phyloP scores from a whole-genome alignment of 306 rosid genomes.

The Neltuma alba region DNA sequence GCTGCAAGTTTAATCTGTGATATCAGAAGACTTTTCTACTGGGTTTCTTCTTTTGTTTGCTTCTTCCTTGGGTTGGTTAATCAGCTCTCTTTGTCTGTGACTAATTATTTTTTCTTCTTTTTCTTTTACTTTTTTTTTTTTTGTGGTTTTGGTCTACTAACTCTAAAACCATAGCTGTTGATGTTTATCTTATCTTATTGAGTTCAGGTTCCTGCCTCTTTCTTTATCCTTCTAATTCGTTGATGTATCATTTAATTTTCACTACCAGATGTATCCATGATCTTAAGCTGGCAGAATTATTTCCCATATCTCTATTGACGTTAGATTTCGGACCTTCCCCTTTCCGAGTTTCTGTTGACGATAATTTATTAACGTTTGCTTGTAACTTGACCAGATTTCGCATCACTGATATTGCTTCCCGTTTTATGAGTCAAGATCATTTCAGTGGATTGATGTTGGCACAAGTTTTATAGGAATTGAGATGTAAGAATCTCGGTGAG shows the following conservation, averaged over 20 bases:
- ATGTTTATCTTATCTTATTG: slow-evolving; percentile 30
- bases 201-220: slow-evolving; percentile 5
- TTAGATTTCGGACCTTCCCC: slow-evolving; percentile 22
- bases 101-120: not conserved
- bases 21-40: slow-evolving; percentile 37
- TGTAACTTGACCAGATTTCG: slow-evolving; percentile 30
- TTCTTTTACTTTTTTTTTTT: not conserved
- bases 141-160: slow-evolving; percentile 19
- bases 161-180: slow-evolving; percentile 12
- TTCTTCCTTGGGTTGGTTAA: not conserved
- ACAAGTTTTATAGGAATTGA: slow-evolving; percentile 34
- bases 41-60: slow-evolving; percentile 36
- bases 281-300: slow-evolving; percentile 16
- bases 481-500: slow-evolving; percentile 38
- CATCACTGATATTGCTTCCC: slow-evolving; percentile 39
- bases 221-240: not conserved
- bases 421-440: slow-evolving; percentile 35
- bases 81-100: slow-evolving; percentile 19
- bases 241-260: not conserved
- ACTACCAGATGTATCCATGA: not conserved
- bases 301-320: slow-evolving; percentile 18
- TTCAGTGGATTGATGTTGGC: slow-evolving; percentile 38
- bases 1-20: slow-evolving; percentile 38
- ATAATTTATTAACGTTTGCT: slow-evolving; percentile 22
- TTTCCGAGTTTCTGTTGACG: slow-evolving; percentile 19